These are phyloP conservation scores for Magnusiomyces magnusii DNA, from an alignment of 1,139 yeast species.

Conservation along the genomic window DNA sequence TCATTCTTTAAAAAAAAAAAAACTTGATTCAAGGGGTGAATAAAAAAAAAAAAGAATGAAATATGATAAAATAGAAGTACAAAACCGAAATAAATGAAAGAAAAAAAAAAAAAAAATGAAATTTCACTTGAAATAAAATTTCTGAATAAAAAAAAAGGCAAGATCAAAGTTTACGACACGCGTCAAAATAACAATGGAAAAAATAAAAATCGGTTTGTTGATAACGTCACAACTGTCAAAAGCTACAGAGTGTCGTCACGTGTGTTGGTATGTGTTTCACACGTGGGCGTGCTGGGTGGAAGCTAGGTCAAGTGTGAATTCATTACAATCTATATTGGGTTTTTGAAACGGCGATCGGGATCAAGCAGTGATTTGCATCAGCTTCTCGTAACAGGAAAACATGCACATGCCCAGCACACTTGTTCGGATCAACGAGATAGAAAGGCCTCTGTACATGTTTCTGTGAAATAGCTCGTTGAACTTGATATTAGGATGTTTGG, in stretches of 20 bases:
- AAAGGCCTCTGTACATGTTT: constrained; percentile 65
- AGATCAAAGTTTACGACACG: background rate
- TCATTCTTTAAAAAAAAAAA: background rate
- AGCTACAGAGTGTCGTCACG: no score
- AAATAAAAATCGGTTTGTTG: background rate
- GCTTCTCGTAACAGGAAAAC: constrained; percentile 61
- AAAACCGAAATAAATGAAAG: no score
- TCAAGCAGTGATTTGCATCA: constrained; percentile 26
- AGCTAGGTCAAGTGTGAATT: no score
- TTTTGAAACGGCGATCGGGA: no score
- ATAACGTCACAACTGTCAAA: background rate
- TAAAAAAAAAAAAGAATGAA: background rate
- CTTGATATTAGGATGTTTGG: constrained; percentile 17
- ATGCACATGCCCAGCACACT: constrained; percentile 68
- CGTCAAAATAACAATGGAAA: background rate
- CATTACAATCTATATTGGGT: no score
- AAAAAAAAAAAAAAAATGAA: no score
- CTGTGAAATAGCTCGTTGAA: constrained; percentile 28
- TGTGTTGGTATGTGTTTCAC: no score
- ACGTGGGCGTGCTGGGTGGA: no score
- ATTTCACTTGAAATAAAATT: no score
- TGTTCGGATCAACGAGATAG: constrained; percentile 64
- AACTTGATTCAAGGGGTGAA: background rate
- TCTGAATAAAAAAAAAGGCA: background rate
- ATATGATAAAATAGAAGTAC: no score